Percentiles rank a stretch among this genome's conserved stretches.
Conservation (phyloP, 2,329 filamentous ascomycete species). For the Claviceps cyperi region DNA sequence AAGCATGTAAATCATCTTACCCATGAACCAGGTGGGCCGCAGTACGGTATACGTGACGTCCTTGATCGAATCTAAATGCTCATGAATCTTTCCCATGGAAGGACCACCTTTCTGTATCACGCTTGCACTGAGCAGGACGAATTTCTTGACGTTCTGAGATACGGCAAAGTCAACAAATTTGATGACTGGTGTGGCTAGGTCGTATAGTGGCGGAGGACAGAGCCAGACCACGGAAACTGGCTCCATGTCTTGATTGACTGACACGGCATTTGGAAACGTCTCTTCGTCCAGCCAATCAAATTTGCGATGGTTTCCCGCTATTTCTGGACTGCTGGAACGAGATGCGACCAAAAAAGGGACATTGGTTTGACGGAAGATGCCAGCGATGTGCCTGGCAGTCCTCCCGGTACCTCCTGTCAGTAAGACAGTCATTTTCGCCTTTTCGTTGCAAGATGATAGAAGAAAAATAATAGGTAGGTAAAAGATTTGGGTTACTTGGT, state of each 20-base stretch:
- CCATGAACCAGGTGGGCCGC: conserved; percentile 1
- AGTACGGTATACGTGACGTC: neutral
- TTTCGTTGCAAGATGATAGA: neutral
- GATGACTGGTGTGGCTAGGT: neutral
- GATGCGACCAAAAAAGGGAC: neutral
- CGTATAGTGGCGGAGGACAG: neutral
- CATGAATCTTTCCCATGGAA: conserved; percentile 1
- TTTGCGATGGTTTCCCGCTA: neutral
- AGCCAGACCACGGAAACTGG: neutral
- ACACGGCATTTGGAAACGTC: neutral
- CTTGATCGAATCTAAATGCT: neutral
- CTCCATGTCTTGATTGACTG: neutral
- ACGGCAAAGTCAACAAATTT: neutral
- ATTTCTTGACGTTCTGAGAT: neutral
- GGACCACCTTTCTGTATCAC: neutral
- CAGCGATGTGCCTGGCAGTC: neutral
- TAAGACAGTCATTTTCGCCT: neutral
- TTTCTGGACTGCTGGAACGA: neutral
- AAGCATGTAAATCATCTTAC: neutral
- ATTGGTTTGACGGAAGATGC: neutral
- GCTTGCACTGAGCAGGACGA: conserved; percentile 1
- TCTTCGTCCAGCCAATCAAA: neutral
- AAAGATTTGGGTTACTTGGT: no score
- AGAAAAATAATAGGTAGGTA: neutral
- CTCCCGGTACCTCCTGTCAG: neutral